phyloP scores from a whole-genome alignment of 768 basidiomycete genomes.

The Trametes maxima region DNA sequence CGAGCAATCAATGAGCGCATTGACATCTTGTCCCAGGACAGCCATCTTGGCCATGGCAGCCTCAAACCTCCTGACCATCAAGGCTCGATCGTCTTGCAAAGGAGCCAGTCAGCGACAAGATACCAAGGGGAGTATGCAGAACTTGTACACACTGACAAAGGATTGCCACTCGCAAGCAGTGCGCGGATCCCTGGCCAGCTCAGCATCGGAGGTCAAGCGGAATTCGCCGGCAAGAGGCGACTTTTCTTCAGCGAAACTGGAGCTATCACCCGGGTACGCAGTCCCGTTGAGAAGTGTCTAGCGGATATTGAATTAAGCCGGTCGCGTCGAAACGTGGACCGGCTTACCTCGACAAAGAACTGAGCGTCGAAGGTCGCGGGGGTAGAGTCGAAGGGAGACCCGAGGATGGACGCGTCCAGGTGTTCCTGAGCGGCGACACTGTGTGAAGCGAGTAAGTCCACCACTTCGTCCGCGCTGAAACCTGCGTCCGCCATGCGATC shows the following conservation, averaged over 20 bases:
- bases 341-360: constrained; percentile 29
- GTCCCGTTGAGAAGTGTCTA: constrained; percentile 24
- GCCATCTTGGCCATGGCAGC: constrained; percentile 33
- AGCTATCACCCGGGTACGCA: constrained; percentile 14
- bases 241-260: constrained; percentile 17
- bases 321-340: not conserved
- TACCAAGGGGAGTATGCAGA: not conserved
- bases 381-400: constrained; percentile 30
- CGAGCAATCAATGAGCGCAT: constrained; percentile 10
- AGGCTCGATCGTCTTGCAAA: constrained; percentile 21
- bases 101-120: not conserved
- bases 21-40: constrained; percentile 31
- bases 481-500: constrained; percentile 23
- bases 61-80: constrained; percentile 28
- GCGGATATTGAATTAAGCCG: constrained; percentile 9
- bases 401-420: constrained; percentile 10
- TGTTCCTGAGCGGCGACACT: constrained; percentile 21
- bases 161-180: constrained; percentile 17
- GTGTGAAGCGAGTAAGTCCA: constrained; percentile 28
- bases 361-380: constrained; percentile 31
- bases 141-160: constrained; percentile 1
- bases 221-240: constrained; percentile 22
- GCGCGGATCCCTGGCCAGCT: not conserved
- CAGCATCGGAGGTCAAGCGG: constrained; percentile 23
- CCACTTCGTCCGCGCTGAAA: constrained; percentile 19